These are phyloP conservation scores for Trichosanthes cucumerina DNA, from an alignment of 306 rosid genomes.

Conservation along the genomic window DNA sequence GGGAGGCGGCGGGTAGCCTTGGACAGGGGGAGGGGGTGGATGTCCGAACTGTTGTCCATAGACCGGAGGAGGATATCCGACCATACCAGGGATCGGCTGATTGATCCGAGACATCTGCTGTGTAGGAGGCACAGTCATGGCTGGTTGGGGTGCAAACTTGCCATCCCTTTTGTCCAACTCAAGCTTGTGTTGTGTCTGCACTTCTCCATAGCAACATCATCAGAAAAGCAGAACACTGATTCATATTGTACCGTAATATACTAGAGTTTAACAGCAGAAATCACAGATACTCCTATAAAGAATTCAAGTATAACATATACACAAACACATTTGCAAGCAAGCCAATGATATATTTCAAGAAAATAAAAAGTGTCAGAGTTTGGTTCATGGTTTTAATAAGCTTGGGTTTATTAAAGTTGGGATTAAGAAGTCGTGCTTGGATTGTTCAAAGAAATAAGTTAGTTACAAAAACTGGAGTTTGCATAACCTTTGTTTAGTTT, in stretches of 20 bases:
- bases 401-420: no score
- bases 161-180: conserved; percentile 77
- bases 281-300: background rate
- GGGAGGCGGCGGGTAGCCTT: conserved; percentile 21
- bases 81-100: conserved; percentile 35
- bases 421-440: no score
- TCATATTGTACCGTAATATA: background rate
- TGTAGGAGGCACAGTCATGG: conserved; percentile 35
- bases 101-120: conserved; percentile 67
- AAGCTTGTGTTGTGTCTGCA: conserved; percentile 77
- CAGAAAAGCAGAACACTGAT: conserved; percentile 1
- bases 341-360: background rate
- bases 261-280: background rate
- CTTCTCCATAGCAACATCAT: conserved; percentile 1
- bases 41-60: conserved; percentile 35
- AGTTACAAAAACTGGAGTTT: no score
- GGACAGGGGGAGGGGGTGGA: conserved; percentile 16
- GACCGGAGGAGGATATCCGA: conserved; percentile 21
- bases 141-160: conserved; percentile 35
- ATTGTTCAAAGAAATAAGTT: no score
- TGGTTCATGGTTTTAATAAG: no score
- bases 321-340: background rate
- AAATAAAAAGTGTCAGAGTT: background rate
- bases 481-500: background rate
- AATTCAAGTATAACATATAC: background rate